Conservation (phyloP, 2,329 filamentous ascomycete genomes). For the Xylaria sp. region DNA sequence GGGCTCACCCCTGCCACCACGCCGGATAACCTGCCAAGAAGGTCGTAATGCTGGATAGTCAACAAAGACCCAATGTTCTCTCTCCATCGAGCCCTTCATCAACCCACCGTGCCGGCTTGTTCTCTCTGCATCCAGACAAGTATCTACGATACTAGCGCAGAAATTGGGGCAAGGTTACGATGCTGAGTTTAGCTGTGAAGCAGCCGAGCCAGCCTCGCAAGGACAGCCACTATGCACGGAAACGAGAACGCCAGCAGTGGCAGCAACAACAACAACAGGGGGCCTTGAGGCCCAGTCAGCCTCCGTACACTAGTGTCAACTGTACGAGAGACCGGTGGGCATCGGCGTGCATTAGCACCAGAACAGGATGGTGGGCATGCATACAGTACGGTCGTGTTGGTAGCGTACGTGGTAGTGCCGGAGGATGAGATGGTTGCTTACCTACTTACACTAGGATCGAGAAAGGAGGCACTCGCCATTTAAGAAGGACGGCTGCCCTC, state of each 20-base stretch:
- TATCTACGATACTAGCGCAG: not conserved
- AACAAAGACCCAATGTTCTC: conserved; percentile 29
- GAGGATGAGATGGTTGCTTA: conserved; percentile 14
- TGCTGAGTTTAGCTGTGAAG: conserved; percentile 25
- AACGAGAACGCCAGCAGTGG: conserved; percentile 6
- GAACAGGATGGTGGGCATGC: conserved; percentile 29
- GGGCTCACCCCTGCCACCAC: conserved; percentile 25
- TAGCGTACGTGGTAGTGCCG: not conserved
- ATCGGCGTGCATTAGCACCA: conserved; percentile 24
- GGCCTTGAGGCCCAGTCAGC: not conserved
- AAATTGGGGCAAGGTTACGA: conserved; percentile 19
- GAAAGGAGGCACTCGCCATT: conserved; percentile 34
- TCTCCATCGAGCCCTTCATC: conserved; percentile 3
- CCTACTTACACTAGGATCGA: conserved; percentile 2
- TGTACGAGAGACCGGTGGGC: conserved; percentile 7
- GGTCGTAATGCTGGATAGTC: conserved; percentile 21
- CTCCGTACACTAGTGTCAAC: not conserved
- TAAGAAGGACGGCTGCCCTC: conserved; percentile 26
- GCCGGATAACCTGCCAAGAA: conserved; percentile 27
- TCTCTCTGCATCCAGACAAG: too few species aligned
- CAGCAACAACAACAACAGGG: not conserved
- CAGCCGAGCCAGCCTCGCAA: conserved; percentile 28
- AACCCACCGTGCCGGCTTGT: too few species aligned
- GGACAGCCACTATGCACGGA: conserved; percentile 25
- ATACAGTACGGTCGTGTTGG: conserved; percentile 10